Conservation (phyloP, 2,329 filamentous ascomycete genomes). For the Fusarium incarnatum region DNA sequence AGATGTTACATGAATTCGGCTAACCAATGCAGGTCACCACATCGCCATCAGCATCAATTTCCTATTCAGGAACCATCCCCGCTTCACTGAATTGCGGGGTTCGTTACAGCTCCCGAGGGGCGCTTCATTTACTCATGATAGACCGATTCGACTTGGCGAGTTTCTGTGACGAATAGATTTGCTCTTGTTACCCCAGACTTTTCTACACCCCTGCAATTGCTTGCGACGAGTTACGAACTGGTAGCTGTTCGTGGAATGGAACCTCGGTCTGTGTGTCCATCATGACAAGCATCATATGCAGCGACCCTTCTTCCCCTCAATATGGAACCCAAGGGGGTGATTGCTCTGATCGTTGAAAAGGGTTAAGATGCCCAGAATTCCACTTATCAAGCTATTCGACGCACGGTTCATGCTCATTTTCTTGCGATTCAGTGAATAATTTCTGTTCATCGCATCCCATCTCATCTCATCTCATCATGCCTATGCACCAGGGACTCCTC, state of each 20-base stretch:
- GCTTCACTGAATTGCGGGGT: conserved; percentile 36
- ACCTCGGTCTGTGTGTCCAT: conserved; percentile 22
- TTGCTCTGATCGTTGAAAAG: background rate
- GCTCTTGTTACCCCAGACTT: conserved; percentile 21
- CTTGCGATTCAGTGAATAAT: conserved; percentile 4
- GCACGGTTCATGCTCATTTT: background rate
- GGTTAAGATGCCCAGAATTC: background rate
- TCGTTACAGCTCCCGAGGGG: conserved; percentile 13
- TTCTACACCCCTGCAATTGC: conserved; percentile 9
- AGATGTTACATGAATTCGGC: conserved; percentile 20
- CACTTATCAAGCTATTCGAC: background rate
- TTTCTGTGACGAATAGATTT: conserved; percentile 25
- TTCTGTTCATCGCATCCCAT: conserved; percentile 1
- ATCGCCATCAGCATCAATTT: conserved; percentile 34
- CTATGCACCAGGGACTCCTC: conserved; percentile 63
- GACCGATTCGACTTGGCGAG: conserved; percentile 4
- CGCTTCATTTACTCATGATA: conserved; percentile 11
- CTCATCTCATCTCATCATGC: conserved; percentile 42
- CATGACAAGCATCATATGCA: conserved; percentile 12
- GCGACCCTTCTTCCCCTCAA: conserved; percentile 6
- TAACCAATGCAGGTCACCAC: conserved; percentile 46
- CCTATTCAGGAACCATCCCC: conserved; percentile 18
- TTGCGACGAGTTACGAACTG: conserved; percentile 18
- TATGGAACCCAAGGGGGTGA: background rate
- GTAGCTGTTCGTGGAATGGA: conserved; percentile 30